phyloP scores from a whole-genome alignment of 805 yeast species.

The Metschnikowia kofuensis region DNA sequence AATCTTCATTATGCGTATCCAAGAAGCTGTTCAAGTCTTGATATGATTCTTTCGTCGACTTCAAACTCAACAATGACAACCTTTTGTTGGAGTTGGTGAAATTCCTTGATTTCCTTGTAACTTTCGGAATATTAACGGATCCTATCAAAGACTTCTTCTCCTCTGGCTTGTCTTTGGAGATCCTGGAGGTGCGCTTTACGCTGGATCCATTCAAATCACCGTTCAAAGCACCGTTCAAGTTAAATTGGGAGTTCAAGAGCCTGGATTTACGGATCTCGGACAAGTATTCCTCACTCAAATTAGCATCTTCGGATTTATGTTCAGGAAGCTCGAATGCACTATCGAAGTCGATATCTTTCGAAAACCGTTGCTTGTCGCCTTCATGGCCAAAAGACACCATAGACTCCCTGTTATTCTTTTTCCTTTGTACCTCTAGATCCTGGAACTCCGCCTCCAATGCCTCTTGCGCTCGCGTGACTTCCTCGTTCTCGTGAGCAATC shows the following conservation, averaged over 20 bases:
- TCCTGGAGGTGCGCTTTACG: constrained; percentile 7
- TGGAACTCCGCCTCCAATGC: constrained; percentile 36
- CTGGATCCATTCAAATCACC: constrained; percentile 2
- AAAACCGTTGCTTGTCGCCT: constrained; percentile 14
- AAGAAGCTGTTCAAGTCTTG: constrained; percentile 50
- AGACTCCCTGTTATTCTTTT: constrained; percentile 28
- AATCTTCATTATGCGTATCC: constrained; percentile 23
- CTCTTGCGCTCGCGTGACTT: constrained; percentile 42
- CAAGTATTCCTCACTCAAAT: constrained; percentile 43
- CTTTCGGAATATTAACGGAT: constrained; percentile 66
- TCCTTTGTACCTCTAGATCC: constrained; percentile 19
- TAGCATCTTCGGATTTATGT: constrained; percentile 32
- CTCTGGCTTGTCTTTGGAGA: neutral
- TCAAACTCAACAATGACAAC: constrained; percentile 66
- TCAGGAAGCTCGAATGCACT: constrained; percentile 34
- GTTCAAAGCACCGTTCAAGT: constrained; percentile 19
- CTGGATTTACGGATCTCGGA: constrained; percentile 44
- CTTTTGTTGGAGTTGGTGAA: constrained; percentile 64
- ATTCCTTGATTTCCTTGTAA: constrained; percentile 63
- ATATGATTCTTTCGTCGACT: constrained; percentile 65
- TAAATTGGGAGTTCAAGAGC: constrained; percentile 42
- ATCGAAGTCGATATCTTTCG: constrained; percentile 17
- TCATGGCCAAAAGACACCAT: constrained; percentile 32
- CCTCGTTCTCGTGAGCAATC: constrained; percentile 48
- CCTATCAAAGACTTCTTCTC: constrained; percentile 44